Base-by-base conservation (phyloP, 139 green algal genomes). In the Ostreobium quekettii region DNA sequence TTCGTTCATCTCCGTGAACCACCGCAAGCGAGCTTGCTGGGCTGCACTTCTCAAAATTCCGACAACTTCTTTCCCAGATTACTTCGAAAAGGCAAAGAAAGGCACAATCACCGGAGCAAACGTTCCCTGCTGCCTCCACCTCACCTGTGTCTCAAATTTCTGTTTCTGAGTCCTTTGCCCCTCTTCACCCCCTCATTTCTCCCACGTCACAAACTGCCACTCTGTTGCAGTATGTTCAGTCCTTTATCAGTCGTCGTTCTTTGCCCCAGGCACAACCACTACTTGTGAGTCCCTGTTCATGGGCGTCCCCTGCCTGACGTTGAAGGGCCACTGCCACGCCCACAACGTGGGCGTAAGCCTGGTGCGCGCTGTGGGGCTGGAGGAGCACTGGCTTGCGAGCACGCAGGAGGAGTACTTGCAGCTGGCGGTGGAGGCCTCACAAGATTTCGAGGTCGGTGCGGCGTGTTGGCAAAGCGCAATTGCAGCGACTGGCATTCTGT, bases 201-300 rank as follows among this genome's bases (percentile, higher is more conserved):
- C 15, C 46, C 15, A 15, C 46, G 46, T 53, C 15, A 26, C 15
- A 53, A 53, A 53, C 48, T 29, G 5, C 48, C 48, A 26, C 48
- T 60, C 48, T 11, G 31, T 29, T 11, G 5, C 48, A 60, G 28
- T 5, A 26, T 60, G 28, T 4, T 36, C 48, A 61, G 8, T 28
- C 8, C 8, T 11, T n/a, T n/a, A n/a, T n/a, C n/a, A n/a, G n/a
- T n/a, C n/a, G n/a, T n/a, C 3, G 31, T 53, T 48, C 62, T 68
- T 6, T 26, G 26, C 32, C 46, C 8, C 76, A 85, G 93, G 93
- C 35, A 99, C 93, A 22, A 99, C 93, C 42, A 99, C 93, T 15
- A 99, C 93, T 1, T 90, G 83, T 47, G 93, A 99, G 78, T 83
- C 86, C 0, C 61, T 99, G 5, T 95, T 82, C 75, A 98, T 98